Conservation (phyloP, 2,329 filamentous ascomycete genomes). For the Ophioceras dolichostomum region DNA sequence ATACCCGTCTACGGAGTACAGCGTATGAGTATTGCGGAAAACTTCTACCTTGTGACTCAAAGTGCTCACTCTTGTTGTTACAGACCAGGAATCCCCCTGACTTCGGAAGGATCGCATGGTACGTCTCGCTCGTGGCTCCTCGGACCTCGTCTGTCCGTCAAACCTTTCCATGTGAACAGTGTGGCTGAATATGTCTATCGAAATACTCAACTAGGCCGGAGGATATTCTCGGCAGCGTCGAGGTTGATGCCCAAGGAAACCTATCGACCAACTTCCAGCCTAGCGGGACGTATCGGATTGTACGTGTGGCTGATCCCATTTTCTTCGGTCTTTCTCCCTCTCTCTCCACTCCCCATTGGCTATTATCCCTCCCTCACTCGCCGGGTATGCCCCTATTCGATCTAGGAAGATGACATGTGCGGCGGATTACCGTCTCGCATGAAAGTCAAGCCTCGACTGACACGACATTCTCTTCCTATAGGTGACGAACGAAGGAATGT, state of each 20-base stretch:
- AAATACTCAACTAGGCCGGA: conserved; percentile 33
- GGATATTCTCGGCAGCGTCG: conserved; percentile 56
- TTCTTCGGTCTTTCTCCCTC: not conserved
- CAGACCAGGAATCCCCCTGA: conserved; percentile 47
- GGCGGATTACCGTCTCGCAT: no score
- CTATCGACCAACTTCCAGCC: conserved; percentile 10
- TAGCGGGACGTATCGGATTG: conserved; percentile 35
- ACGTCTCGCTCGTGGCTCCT: not conserved
- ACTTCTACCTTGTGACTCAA: not conserved
- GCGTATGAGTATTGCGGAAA: no score
- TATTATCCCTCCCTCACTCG: not conserved
- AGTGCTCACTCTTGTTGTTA: not conserved
- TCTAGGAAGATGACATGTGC: no score
- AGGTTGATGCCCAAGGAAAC: conserved; percentile 42
- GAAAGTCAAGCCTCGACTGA: no score
- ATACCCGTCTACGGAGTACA: no score
- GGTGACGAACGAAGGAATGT: conserved; percentile 56
- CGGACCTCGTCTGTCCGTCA: not conserved
- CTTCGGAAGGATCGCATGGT: conserved; percentile 53
- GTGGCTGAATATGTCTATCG: not conserved
- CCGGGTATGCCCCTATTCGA: not conserved
- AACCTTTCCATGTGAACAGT: not conserved
- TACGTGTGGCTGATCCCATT: not conserved
- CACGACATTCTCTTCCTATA: not conserved
- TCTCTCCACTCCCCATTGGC: no score